Conservation (phyloP, 2,329 filamentous ascomycete genomes). For the Metarhizium anisopliae region DNA sequence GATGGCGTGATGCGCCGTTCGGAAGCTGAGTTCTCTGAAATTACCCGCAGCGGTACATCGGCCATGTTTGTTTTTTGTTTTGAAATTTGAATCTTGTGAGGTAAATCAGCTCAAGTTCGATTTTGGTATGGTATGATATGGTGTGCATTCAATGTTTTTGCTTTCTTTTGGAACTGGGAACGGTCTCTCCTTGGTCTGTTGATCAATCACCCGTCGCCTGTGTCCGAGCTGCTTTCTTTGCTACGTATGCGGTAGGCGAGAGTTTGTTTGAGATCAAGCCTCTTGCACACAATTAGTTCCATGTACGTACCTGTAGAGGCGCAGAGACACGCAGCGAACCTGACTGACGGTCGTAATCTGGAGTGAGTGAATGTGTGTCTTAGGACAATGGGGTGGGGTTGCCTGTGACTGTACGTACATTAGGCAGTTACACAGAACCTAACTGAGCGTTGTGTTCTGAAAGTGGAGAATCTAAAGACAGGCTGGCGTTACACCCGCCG, state of each 20-base stretch:
- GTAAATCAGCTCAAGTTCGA: neutral
- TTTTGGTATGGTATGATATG: neutral
- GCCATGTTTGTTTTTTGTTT: conserved; percentile 35
- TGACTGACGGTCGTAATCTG: neutral
- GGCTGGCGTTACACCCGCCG: too few species aligned
- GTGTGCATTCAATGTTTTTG: neutral
- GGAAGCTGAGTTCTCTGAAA: conserved; percentile 67
- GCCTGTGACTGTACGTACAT: too few species aligned
- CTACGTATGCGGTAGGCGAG: neutral
- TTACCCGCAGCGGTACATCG: conserved; percentile 67
- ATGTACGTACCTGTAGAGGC: neutral
- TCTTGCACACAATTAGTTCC: neutral
- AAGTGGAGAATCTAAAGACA: too few species aligned
- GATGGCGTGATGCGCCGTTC: conserved; percentile 88
- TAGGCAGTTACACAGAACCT: too few species aligned
- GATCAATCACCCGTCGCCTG: neutral
- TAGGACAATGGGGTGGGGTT: neutral
- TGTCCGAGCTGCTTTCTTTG: neutral
- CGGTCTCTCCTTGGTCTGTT: neutral
- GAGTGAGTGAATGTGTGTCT: neutral
- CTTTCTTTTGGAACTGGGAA: neutral
- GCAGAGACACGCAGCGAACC: neutral
- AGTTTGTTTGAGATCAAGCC: neutral
- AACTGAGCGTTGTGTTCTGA: too few species aligned
- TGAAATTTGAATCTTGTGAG: neutral